A percentile compares a stretch with the other conserved stretches of the same genome.
phyloP scores from a whole-genome alignment of 164 flowering plant species.

The Piper longum region DNA sequence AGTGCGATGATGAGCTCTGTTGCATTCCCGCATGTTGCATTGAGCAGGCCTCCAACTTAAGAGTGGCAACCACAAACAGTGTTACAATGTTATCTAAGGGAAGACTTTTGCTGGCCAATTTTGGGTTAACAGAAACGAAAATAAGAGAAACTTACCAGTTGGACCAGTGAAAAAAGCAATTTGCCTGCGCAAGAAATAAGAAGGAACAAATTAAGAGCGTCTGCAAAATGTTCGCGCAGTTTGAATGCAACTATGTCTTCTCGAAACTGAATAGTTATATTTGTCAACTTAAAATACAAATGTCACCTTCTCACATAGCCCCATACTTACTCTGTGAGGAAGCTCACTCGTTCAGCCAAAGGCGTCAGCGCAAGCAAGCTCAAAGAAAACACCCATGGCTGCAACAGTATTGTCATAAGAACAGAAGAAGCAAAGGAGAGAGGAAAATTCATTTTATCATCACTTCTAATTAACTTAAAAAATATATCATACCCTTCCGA shows the following conservation, averaged over 20 bases:
- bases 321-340: constrained; percentile 73
- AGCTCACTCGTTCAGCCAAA: constrained; percentile 89
- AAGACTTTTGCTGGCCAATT: not conserved
- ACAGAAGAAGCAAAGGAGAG: not conserved
- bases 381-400: constrained; percentile 85
- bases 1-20: constrained; percentile 91
- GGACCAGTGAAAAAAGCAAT: constrained; percentile 77
- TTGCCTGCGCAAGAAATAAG: constrained; percentile 48
- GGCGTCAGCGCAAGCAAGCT: constrained; percentile 80
- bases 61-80: not conserved
- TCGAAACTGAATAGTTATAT: no score
- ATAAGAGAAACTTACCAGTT: constrained; percentile 40
- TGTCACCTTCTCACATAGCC: not conserved
- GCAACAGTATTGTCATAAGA: constrained; percentile 3
- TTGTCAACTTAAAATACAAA: not conserved
- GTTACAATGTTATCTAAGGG: no score
- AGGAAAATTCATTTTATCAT: no score
- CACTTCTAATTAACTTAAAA: not conserved
- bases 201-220: not conserved
- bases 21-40: constrained; percentile 97
- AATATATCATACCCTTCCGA: constrained; percentile 21
- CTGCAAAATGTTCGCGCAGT: not conserved
- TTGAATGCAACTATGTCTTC: no score
- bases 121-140: not conserved
- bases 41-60: constrained; percentile 87